Conservation (phyloP, 2,329 filamentous ascomycete species). For the Lasiodiplodia gonubiensis region DNA sequence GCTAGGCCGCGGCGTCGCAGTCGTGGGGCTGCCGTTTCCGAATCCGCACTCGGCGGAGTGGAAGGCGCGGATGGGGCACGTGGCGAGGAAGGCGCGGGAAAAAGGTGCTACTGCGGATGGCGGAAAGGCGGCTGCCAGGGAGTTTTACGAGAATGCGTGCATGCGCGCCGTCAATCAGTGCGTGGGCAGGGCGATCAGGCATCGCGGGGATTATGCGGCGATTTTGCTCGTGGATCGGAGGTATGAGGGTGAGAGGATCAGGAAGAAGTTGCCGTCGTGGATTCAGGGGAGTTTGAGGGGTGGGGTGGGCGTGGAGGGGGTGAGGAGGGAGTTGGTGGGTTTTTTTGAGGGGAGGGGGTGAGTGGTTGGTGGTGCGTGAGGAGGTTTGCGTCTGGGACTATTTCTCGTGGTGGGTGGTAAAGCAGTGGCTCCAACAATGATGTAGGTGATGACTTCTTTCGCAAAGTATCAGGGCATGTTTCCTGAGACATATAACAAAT, state of each 20-base stretch:
- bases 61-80: constrained; percentile 88
- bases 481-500: no score
- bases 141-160: constrained; percentile 92
- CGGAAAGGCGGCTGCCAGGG: constrained; percentile 62
- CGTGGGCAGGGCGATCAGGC: constrained; percentile 89
- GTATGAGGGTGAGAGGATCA: constrained; percentile 76
- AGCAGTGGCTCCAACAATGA: no score
- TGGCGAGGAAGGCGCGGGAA: constrained; percentile 66
- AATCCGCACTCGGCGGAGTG: constrained; percentile 89
- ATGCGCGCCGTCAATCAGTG: constrained; percentile 98
- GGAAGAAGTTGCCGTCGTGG: constrained; percentile 84
- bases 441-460: no score
- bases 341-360: constrained; percentile 45
- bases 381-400: no score
- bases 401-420: no score
- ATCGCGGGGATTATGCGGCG: constrained; percentile 85
- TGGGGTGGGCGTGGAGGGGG: constrained; percentile 52
- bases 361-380: constrained; percentile 92
- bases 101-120: constrained; percentile 42
- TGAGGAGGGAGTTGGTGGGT: constrained; percentile 41
- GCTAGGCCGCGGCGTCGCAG: constrained; percentile 84
- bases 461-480: no score
- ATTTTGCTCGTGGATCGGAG: constrained; percentile 85
- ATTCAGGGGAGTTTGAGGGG: constrained; percentile 71
- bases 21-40: constrained; percentile 92